A percentile compares a stretch with the other conserved stretches of the same genome.
phyloP scores from a whole-genome alignment of 2,329 filamentous ascomycete species.

The Stylonectria norvegica region DNA sequence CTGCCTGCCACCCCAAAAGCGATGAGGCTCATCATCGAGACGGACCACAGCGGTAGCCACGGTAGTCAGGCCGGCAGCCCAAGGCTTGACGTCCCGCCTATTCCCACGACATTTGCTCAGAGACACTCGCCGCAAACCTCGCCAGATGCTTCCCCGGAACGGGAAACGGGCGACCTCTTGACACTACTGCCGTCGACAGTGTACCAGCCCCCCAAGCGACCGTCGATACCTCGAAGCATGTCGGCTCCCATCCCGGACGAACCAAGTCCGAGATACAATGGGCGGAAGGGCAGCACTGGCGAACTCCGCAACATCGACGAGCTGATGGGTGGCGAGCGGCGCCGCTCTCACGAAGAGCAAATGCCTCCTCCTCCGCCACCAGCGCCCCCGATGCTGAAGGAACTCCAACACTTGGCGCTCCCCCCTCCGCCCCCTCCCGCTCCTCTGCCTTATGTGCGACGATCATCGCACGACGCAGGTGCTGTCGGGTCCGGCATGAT shows the following conservation, averaged over 20 bases:
- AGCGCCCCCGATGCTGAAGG: constrained; percentile 55
- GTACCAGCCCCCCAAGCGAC: constrained; percentile 52
- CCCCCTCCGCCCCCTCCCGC: constrained; percentile 61
- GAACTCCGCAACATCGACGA: constrained; percentile 49
- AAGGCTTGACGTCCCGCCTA: constrained; percentile 55
- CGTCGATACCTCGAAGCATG: constrained; percentile 56
- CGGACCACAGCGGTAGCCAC: constrained; percentile 47
- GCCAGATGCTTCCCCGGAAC: constrained; percentile 32
- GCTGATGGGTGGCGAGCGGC: constrained; percentile 38
- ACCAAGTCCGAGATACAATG: constrained; percentile 27
- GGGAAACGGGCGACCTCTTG: constrained; percentile 33
- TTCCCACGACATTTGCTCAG: constrained; percentile 48
- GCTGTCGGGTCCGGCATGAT: constrained; percentile 54
- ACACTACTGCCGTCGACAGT: constrained; percentile 58
- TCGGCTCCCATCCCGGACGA: constrained; percentile 52
- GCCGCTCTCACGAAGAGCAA: constrained; percentile 48
- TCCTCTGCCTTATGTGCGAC: constrained; percentile 47
- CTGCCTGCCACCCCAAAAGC: constrained; percentile 89
- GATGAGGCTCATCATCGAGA: constrained; percentile 75
- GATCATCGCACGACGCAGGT: constrained; percentile 42
- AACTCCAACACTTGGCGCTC: constrained; percentile 59
- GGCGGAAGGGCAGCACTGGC: constrained; percentile 35
- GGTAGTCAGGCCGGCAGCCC: constrained; percentile 25
- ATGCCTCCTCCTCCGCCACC: constrained; percentile 49
- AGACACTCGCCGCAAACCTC: constrained; percentile 39